A percentile compares a stretch with the other conserved stretches of the same genome.
These are phyloP conservation scores for Oryza officinalis DNA, from an alignment of 176 grass and related monocot genomes.

Conservation along the genomic window DNA sequence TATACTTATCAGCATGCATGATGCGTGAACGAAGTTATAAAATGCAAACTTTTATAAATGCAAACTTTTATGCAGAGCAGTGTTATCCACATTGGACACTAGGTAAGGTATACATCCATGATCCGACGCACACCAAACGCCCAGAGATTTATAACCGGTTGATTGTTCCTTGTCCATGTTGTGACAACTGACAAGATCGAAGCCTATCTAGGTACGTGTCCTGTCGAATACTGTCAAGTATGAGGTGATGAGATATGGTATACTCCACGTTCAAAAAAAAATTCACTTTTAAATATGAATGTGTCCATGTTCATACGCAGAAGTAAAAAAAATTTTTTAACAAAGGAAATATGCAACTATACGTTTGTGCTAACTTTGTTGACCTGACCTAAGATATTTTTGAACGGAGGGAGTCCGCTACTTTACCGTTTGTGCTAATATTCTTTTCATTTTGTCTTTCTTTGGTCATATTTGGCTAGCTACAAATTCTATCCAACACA, in stretches of 20 bases:
- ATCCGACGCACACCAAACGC: not conserved
- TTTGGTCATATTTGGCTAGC: not conserved
- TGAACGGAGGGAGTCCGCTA: no score
- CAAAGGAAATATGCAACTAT: no score
- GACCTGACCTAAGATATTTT: no score
- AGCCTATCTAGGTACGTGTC: constrained; percentile 10
- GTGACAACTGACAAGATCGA: constrained; percentile 22
- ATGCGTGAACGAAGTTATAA: not conserved
- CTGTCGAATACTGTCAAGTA: not conserved
- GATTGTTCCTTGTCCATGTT: constrained; percentile 16
- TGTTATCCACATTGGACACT: not conserved
- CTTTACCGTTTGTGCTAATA: no score
- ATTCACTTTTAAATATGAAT: no score
- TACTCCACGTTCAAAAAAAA: no score
- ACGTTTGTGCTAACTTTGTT: no score
- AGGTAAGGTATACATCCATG: not conserved
- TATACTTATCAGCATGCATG: not conserved
- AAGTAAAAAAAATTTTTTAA: no score
- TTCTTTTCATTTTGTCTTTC: not conserved
- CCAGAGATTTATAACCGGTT: not conserved
- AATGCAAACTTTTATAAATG: not conserved
- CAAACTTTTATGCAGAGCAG: not conserved
- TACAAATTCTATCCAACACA: no score
- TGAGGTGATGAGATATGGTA: not conserved
- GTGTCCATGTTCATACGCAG: no score